Evolutionary conservation across 2,329 filamentous ascomycete species (phyloP), one percentile per base, ranked within the genome.

Genomic region (Neonectria faginata): DNA sequence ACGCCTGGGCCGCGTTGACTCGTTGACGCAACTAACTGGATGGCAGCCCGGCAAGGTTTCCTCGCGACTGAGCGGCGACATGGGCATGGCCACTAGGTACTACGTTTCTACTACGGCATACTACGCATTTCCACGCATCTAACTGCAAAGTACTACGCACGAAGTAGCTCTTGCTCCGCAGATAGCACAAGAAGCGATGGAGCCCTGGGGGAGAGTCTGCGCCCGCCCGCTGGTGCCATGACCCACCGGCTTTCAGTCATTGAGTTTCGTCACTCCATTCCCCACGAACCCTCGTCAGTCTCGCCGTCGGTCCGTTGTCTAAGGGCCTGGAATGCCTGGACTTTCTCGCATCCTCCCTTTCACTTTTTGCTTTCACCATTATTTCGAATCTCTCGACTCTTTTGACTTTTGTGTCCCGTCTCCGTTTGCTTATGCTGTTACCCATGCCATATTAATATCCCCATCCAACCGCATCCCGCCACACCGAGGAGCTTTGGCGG

Each of bases 231-330:
- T 63, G 66, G 69, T 73, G 63, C 62, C 59, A 67, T 70, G 68
- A 70, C 70, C 70, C 70, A 73, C 70, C 60, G 60, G 62, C 48
- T 62, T 33, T 66, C 65, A 57, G 62, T 71, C 63, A 67, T 72
- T 60, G 59, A 73, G 67, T 69, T 69, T 72, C 69, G 64, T 73
- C 71, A 70, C 69, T 73, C 62, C 66, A 72, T 73, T 70, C 69
- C 68, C 70, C 62, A 68, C 60, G 62, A 70, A 60, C 61, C 59
- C 44, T 48, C 25, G 44, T 25, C 44, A 22, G 44, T 31, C 48
- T 73, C 64, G 57, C 53, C 62, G 57, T 69, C 58, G 57, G 57
- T 65, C 57, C 27, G 57, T 56, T 50, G 64, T 68, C 57, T 62
- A 52, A 66, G 42, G 11, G 29, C 47, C 48, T 64, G 71, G 71